Conservation (phyloP, 108 stramenopile species). For the Cyclotella sp. region DNA sequence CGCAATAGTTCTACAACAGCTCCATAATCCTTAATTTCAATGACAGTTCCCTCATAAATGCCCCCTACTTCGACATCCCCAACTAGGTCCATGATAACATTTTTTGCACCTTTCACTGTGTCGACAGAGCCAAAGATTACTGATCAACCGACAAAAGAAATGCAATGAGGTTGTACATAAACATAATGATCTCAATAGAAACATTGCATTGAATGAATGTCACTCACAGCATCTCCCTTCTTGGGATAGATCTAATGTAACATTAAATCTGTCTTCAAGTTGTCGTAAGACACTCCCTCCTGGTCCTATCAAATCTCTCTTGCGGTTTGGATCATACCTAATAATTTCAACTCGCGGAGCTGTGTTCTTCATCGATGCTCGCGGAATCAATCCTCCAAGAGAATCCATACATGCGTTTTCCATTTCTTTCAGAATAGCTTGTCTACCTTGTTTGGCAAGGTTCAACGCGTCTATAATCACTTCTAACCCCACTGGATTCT, state of each 20-base stretch:
- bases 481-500: constrained; percentile 51
- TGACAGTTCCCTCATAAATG: constrained; percentile 78
- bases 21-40: constrained; percentile 89
- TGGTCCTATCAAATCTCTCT: constrained; percentile 71
- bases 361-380: constrained; percentile 53
- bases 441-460: constrained; percentile 70
- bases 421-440: constrained; percentile 81
- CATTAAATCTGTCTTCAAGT: constrained; percentile 70
- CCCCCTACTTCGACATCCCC: constrained; percentile 80
- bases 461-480: constrained; percentile 67
- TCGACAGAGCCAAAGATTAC: constrained; percentile 66
- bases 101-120: constrained; percentile 65
- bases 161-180: not conserved
- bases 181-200: not conserved
- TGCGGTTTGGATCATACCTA: constrained; percentile 64
- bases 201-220: not conserved
- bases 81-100: constrained; percentile 74
- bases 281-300: constrained; percentile 75
- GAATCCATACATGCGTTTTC: not conserved
- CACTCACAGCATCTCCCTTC: constrained; percentile 59
- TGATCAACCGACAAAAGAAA: not conserved
- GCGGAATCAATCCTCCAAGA: constrained; percentile 33
- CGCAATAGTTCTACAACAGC: constrained; percentile 86
- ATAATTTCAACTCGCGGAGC: constrained; percentile 70
- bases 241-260: constrained; percentile 72